Conservation (phyloP, 2,329 filamentous ascomycete species). For the Pyrenochaeta sp. region DNA sequence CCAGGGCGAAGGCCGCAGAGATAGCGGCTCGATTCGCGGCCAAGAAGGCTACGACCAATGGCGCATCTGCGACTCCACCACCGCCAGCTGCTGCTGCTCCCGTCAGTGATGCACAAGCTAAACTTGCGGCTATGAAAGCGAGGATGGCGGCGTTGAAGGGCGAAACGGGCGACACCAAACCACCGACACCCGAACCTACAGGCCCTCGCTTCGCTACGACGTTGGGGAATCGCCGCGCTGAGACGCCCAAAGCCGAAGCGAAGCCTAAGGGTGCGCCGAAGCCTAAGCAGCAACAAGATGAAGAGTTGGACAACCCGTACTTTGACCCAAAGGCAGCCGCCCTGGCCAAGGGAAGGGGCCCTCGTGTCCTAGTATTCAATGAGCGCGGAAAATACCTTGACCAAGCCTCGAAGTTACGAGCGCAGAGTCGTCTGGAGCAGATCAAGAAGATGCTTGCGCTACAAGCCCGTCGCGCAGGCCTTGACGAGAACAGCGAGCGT, state of each 20-base stretch:
- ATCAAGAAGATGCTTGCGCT: slow-evolving; percentile 95
- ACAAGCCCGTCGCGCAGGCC: slow-evolving; percentile 85
- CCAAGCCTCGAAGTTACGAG: slow-evolving; percentile 86
- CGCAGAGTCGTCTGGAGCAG: slow-evolving; percentile 86
- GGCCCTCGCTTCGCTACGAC: slow-evolving; percentile 64
- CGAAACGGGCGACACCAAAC: slow-evolving; percentile 70
- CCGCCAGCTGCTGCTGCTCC: slow-evolving; percentile 21
- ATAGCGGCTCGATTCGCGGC: slow-evolving; percentile 46
- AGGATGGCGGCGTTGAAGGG: slow-evolving; percentile 41
- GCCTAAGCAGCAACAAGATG: slow-evolving; percentile 55
- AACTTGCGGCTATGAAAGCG: slow-evolving; percentile 31
- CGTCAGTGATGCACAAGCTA: slow-evolving; percentile 12
- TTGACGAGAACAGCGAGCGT: slow-evolving; percentile 94
- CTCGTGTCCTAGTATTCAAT: slow-evolving; percentile 86
- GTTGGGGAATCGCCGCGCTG: slow-evolving; percentile 63
- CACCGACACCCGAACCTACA: slow-evolving; percentile 51
- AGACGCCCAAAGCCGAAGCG: slow-evolving; percentile 42
- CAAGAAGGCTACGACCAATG: slow-evolving; percentile 30
- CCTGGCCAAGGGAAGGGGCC: slow-evolving; percentile 62
- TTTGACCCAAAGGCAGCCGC: slow-evolving; percentile 73
- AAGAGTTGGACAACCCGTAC: slow-evolving; percentile 79
- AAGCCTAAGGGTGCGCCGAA: slow-evolving; percentile 46
- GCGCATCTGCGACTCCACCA: slow-evolving; percentile 20
- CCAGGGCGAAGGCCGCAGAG: slow-evolving; percentile 44
- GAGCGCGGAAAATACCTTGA: slow-evolving; percentile 97